phyloP scores from a whole-genome alignment of 371 early-diverging fungal species.

The Mucor indicus region DNA sequence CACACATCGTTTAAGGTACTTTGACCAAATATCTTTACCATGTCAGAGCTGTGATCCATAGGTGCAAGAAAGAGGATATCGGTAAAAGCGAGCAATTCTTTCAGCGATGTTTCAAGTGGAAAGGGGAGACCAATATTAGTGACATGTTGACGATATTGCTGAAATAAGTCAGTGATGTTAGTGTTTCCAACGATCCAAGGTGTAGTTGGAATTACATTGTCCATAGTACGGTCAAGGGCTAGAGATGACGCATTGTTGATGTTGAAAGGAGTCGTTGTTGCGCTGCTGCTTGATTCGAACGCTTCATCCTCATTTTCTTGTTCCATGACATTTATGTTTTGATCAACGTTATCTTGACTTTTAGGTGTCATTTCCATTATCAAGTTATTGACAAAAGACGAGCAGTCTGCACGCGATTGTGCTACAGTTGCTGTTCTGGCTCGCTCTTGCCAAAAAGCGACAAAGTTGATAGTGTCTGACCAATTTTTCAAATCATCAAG shows the following conservation, averaged over 20 bases:
- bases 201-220: slow-evolving; percentile 16
- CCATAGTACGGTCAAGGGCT: slow-evolving; percentile 17
- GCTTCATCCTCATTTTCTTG: slow-evolving; percentile 5
- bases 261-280: slow-evolving; percentile 15
- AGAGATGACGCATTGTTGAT: slow-evolving; percentile 16
- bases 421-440: slow-evolving; percentile 9
- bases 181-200: slow-evolving; percentile 16
- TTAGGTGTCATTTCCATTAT: slow-evolving; percentile 8
- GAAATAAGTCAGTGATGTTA: slow-evolving; percentile 20
- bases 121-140: slow-evolving; percentile 9
- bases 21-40: slow-evolving; percentile 20
- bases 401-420: slow-evolving; percentile 8
- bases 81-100: slow-evolving; percentile 15
- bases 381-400: slow-evolving; percentile 12
- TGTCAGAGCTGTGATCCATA: slow-evolving; percentile 13
- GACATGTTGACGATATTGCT: slow-evolving; percentile 13
- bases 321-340: slow-evolving; percentile 4
- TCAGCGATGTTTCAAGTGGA: slow-evolving; percentile 19
- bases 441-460: slow-evolving; percentile 16
- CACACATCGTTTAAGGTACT: slow-evolving; percentile 16
- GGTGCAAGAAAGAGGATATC: slow-evolving; percentile 19
- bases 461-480: slow-evolving; percentile 4
- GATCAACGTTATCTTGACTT: slow-evolving; percentile 10
- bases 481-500: slow-evolving; percentile 8
- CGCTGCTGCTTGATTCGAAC: slow-evolving; percentile 15